phyloP scores from a whole-genome alignment of 1,139 yeast species.

The Yamadazyma blattariae region DNA sequence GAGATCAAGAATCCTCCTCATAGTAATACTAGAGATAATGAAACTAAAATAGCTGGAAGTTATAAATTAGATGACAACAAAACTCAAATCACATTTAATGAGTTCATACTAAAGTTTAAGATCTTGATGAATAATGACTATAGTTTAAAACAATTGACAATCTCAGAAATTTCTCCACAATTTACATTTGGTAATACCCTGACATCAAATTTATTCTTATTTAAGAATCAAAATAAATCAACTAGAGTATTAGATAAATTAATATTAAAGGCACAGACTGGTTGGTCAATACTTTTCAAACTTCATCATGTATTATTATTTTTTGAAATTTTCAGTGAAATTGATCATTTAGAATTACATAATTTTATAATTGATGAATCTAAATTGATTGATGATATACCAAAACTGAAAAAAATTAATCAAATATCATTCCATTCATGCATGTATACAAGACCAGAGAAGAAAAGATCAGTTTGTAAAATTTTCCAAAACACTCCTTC shows the following conservation, averaged over 20 bases:
- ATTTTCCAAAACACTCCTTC: constrained; percentile 34
- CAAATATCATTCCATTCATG: constrained; percentile 25
- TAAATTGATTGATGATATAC: constrained; percentile 10
- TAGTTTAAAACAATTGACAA: constrained; percentile 25
- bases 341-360: constrained; percentile 40
- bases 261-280: constrained; percentile 39
- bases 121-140: constrained; percentile 29
- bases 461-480: constrained; percentile 14
- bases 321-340: constrained; percentile 40
- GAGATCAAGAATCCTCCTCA: constrained; percentile 37
- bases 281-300: constrained; percentile 44
- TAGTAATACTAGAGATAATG: constrained; percentile 19
- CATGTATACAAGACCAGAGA: constrained; percentile 19
- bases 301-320: constrained; percentile 26
- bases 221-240: constrained; percentile 8
- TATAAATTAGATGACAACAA: constrained; percentile 29
- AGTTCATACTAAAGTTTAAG: constrained; percentile 22
- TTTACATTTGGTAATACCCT: constrained; percentile 34
- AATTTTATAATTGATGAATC: constrained; percentile 47
- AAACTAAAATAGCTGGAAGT: constrained; percentile 38
- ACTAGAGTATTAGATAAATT: constrained; percentile 22
- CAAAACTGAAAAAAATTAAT: constrained; percentile 11
- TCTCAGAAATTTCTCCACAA: constrained; percentile 50
- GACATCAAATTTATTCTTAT: constrained; percentile 1
- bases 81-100: constrained; percentile 22